Base-by-base conservation (phyloP, 1,284 basidiomycete genomes). In the Paramarasmius palmivorus region DNA sequence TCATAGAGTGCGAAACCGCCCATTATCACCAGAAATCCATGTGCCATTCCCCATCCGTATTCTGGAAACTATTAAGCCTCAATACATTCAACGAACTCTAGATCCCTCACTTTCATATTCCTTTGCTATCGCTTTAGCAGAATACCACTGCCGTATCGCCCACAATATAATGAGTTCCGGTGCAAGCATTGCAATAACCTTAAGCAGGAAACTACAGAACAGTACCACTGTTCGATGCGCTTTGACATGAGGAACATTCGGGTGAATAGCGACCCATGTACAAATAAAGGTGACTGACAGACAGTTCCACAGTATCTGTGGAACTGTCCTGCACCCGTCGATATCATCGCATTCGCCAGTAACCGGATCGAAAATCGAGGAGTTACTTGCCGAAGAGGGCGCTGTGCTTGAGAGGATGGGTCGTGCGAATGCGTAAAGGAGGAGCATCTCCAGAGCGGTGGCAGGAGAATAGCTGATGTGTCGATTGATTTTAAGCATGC, bases 181-280 rank as follows among this genome's bases (percentile, higher is more conserved):
- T 1, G 60, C 58, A 25, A 69, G 51, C 6, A 71, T 34, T 2
- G 63, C 60, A 4, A 56, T 40, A 3, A 62, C 2, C 60, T 68
- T 64, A 9, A 65, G 19, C 17, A 46, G 40, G 2, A 61, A 4
- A 5, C 60, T 56, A 4, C 57, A 54, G 3, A 23, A 6, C 1
- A 56, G 2, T 5, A 47, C 23, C 2, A 34, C 15, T 14, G 54
- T 37, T 17, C 19, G 39, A 6, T 41, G 49, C 2, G 53, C 55
- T 7, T 49, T 22, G 2, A 50, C 50, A 0, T 44, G 37, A 4
- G 70, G 66, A 17, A 73, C 56, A 47, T 73, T 71, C 0, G 69
- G 70, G 49, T 73, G 71, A 5, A 71, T 54, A 0, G 70, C 60
- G 5, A 67, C 52, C 69, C 70, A 73, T 2, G 67, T 67, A 44